These are phyloP conservation scores for Trichoderma virens DNA, from an alignment of 495 filamentous ascomycete species.

Conservation along the genomic window DNA sequence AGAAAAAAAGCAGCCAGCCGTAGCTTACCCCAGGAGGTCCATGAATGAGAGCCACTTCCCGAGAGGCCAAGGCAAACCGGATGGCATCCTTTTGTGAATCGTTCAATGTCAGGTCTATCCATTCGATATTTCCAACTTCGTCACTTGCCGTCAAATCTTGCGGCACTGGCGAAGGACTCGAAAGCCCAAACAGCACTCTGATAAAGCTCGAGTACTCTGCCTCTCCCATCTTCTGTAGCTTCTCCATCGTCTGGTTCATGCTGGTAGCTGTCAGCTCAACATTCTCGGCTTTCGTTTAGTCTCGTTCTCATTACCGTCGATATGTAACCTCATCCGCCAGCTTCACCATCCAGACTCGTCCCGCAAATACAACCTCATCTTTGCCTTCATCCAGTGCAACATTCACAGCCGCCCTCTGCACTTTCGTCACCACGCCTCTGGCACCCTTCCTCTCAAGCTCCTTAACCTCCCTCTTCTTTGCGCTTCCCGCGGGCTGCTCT, in stretches of 20 bases:
- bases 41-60: constrained; percentile 87
- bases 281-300: not conserved
- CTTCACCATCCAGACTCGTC: constrained; percentile 66
- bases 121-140: constrained; percentile 48
- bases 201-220: constrained; percentile 66
- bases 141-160: constrained; percentile 29
- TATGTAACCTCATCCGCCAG: constrained; percentile 93
- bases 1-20: not conserved
- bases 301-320: constrained; percentile 47
- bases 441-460: constrained; percentile 57
- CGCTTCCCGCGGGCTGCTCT: constrained; percentile 63
- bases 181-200: constrained; percentile 73
- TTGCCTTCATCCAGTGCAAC: constrained; percentile 58
- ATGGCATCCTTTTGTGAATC: constrained; percentile 89
- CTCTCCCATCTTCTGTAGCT: constrained; percentile 63
- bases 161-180: constrained; percentile 49
- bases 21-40: constrained; percentile 70
- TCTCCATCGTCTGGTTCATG: constrained; percentile 86
- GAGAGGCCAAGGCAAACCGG: constrained; percentile 72
- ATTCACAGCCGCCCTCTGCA: constrained; percentile 55
- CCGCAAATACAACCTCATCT: constrained; percentile 52
- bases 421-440: constrained; percentile 74
- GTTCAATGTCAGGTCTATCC: constrained; percentile 74
- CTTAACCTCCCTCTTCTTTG: constrained; percentile 61
- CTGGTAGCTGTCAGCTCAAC: constrained; percentile 29